Conservation (phyloP, 257 asterid species). For the Primulina eburnea region DNA sequence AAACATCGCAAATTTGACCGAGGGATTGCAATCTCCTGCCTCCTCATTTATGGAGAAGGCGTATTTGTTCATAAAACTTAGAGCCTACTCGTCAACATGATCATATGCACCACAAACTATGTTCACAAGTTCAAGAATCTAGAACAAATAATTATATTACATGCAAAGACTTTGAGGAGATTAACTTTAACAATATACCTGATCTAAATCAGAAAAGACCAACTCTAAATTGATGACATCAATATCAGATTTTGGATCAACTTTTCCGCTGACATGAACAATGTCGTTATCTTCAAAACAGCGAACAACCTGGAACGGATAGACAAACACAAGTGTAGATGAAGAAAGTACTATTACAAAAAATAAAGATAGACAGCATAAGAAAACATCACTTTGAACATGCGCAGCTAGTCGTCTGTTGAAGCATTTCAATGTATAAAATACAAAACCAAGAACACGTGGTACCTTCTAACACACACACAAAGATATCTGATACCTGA, state of each 20-base stretch:
- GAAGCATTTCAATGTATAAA: no score
- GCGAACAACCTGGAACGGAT: neutral
- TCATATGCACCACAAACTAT: neutral
- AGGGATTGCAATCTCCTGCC: neutral
- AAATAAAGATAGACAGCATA: no score
- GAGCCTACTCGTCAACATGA: neutral
- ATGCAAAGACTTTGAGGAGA: slow-evolving; percentile 8
- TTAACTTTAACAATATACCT: slow-evolving; percentile 50
- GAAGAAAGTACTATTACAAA: no score
- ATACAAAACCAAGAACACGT: no score
- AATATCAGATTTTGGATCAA: no score
- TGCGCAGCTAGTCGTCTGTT: no score
- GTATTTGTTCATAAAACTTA: slow-evolving; percentile 10
- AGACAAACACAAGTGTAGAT: neutral
- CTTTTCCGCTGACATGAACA: slow-evolving; percentile 54
- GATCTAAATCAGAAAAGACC: slow-evolving; percentile 91
- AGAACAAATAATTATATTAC: slow-evolving; percentile 13
- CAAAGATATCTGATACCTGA: slow-evolving; percentile 53
- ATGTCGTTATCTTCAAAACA: slow-evolving; percentile 86
- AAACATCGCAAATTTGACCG: slow-evolving; percentile 6
- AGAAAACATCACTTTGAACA: no score
- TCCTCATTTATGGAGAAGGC: slow-evolving; percentile 1
- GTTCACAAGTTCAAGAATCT: slow-evolving; percentile 2
- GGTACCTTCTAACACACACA: neutral
- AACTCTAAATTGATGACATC: slow-evolving; percentile 85